Evolutionary conservation across 2,329 filamentous ascomycete species (phyloP).

Genomic region (Curvularia sp.): DNA sequence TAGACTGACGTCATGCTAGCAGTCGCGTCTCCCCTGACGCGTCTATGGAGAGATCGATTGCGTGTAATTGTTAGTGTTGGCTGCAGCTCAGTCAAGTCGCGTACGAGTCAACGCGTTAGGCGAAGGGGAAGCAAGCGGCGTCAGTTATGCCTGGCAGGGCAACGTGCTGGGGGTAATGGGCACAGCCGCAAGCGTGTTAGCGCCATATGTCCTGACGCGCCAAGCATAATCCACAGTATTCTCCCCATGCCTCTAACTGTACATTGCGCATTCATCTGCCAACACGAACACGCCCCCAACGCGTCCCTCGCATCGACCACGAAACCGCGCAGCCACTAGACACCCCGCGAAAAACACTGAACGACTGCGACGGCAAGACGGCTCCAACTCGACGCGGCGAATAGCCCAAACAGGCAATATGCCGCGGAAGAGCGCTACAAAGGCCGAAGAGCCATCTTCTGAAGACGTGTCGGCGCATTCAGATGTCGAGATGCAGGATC

Average conservation of each 20-base stretch:
- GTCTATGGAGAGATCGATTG: neutral
- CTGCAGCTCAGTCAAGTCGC: neutral
- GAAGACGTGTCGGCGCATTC: constrained; percentile 49
- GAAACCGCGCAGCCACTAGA: neutral
- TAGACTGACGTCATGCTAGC: constrained; percentile 12
- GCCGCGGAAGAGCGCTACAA: constrained; percentile 49
- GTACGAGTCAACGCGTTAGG: constrained; percentile 1
- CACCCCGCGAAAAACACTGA: neutral
- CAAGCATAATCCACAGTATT: constrained; percentile 19
- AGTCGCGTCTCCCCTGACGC: constrained; percentile 6
- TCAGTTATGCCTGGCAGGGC: neutral
- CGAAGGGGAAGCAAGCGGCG: neutral
- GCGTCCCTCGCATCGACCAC: constrained; percentile 9
- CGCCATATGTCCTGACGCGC: constrained; percentile 14
- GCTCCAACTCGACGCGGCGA: constrained; percentile 34
- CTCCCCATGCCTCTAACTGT: constrained; percentile 8
- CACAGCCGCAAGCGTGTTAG: constrained; percentile 9
- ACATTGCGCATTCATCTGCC: constrained; percentile 10
- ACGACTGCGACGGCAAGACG: neutral
- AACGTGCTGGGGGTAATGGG: constrained; percentile 7
- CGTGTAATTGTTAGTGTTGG: neutral
- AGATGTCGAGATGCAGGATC: constrained; percentile 51
- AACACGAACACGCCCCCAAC: constrained; percentile 6
- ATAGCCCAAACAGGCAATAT: constrained; percentile 49
- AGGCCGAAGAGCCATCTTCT: constrained; percentile 45